Evolutionary conservation across 139 green algal genomes (phyloP), one percentile per base, ranked within the genome.

Genomic region (Dunaliella sp.): DNA sequence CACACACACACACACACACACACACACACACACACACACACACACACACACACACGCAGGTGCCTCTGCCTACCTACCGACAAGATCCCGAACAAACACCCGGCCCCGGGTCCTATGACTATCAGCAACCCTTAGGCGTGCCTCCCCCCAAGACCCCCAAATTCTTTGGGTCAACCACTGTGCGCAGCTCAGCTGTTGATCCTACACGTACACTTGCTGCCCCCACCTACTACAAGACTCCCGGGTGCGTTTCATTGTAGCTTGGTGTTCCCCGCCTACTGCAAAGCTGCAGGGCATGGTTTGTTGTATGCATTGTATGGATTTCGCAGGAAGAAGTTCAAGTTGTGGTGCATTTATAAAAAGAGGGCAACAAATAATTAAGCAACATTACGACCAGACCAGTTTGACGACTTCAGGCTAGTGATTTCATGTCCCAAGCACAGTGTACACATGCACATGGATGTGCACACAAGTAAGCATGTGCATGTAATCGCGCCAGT

Each of bases 101-200:
- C n/a, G 81, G 81, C 3, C 81, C 81, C 0, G 81, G 81, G 1
- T 48, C 81, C 0, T 85, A 85, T 31, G 78, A 85, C 81, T 58
- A 57, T 1, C 38, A 36, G n/a, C 36, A 38, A 34, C 3, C 2
- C 31, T 1, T 79, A 3, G 81, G 81, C n/a, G 32, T 33, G 22
- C 38, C 81, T 2, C 81, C 81, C 3, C 81, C 81, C 3, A 25
- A 25, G 31, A 22, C 33, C 38, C 12, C 59, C 57, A 48, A 85
- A 34, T 85, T 85, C 81, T 85, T 85, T 58, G 81, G 81, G 3
- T 75, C 35, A n/a, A 79, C 21, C 21, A 58, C 81, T 34, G 38
- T 58, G 12, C n/a, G 81, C 32, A 58, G 81, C 32, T 80, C 26
- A 16, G 36, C 82, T 28, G 78, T 87, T 30, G 84, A 87, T 48